Evolutionary conservation across 345 rosid genomes (phyloP).

Genomic region (Populus euphratica): DNA sequence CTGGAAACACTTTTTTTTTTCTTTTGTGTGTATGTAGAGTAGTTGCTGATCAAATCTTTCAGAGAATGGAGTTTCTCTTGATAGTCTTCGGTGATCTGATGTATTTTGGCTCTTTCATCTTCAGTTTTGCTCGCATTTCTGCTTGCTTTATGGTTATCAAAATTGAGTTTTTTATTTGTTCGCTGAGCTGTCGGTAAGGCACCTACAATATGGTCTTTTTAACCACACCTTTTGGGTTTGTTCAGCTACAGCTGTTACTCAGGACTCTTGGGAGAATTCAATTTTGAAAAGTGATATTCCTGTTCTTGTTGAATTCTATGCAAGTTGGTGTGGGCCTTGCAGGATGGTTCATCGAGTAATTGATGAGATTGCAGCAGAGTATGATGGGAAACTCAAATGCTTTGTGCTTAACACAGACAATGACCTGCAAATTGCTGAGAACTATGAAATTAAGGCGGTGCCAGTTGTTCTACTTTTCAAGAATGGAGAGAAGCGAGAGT

Average conservation of each 20-base stretch:
- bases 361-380: constrained; percentile 77
- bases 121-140: not conserved
- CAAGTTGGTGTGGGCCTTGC: constrained; percentile 76
- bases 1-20: not conserved
- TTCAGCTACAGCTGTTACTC: constrained; percentile 60
- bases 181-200: not conserved
- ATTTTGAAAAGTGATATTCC: constrained; percentile 63
- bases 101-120: not conserved
- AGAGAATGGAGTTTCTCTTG: not conserved
- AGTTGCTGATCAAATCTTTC: not conserved
- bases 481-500: constrained; percentile 71
- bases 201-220: constrained; percentile 5
- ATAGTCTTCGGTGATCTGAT: not conserved
- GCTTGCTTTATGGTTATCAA: constrained; percentile 8
- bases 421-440: constrained; percentile 65
- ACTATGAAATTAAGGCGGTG: constrained; percentile 79
- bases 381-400: constrained; percentile 66
- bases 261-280: constrained; percentile 59
- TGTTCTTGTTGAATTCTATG: constrained; percentile 82
- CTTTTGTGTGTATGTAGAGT: not conserved
- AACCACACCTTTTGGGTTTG: constrained; percentile 14
- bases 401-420: constrained; percentile 67
- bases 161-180: not conserved
- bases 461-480: constrained; percentile 87
- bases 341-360: constrained; percentile 58